phyloP scores from a whole-genome alignment of 305 asterid species.

The Salvia sclarea region DNA sequence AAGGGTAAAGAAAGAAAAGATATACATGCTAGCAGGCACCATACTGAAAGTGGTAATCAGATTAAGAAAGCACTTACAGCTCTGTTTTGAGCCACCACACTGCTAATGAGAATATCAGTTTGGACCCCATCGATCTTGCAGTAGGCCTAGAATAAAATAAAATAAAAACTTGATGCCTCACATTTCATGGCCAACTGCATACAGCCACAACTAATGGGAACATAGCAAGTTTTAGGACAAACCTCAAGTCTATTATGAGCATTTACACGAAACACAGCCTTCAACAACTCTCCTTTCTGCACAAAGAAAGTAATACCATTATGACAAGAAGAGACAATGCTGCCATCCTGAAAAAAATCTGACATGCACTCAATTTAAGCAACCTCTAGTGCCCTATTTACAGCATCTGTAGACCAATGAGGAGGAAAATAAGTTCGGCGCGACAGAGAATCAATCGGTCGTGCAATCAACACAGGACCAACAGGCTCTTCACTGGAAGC shows the following conservation, averaged over 20 bases:
- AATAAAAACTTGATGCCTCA: constrained; percentile 16
- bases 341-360: constrained; percentile 18
- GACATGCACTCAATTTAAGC: constrained; percentile 8
- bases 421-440: constrained; percentile 50
- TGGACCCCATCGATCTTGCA: constrained; percentile 74
- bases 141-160: constrained; percentile 52
- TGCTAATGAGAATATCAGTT: constrained; percentile 60
- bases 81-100: constrained; percentile 66
- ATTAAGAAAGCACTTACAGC: constrained; percentile 55
- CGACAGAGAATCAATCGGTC: constrained; percentile 33
- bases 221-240: constrained; percentile 18
- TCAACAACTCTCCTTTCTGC: constrained; percentile 68
- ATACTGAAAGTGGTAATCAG: constrained; percentile 11
- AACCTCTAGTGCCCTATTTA: constrained; percentile 60
- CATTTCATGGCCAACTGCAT: constrained; percentile 8
- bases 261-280: constrained; percentile 75
- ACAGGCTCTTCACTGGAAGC: constrained; percentile 36
- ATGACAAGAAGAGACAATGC: neutral
- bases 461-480: constrained; percentile 33
- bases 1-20: neutral
- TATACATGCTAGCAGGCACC: neutral
- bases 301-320: constrained; percentile 22
- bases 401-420: constrained; percentile 55
- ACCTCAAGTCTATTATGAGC: constrained; percentile 86
- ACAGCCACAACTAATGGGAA: constrained; percentile 7